A percentile compares a stretch with the other conserved stretches of the same genome.
Evolutionary conservation across 371 early-diverging fungal genomes (phyloP).

Genomic region (Coemansia sp.): DNA sequence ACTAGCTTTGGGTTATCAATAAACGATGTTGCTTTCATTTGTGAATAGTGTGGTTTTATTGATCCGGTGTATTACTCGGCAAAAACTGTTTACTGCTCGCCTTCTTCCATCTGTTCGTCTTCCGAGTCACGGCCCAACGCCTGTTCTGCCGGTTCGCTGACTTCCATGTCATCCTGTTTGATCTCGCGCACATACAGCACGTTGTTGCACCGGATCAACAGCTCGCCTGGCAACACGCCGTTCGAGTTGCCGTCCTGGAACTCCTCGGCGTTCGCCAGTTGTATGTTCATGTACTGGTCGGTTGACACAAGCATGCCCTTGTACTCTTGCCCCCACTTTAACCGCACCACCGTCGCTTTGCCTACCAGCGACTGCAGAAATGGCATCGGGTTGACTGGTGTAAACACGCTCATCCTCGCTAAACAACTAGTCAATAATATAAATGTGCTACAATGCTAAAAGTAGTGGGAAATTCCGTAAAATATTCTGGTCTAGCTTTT

Average conservation of each 20-base stretch:
- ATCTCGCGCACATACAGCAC: conserved; percentile 80
- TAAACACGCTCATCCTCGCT: conserved; percentile 60
- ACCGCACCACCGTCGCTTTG: conserved; percentile 85
- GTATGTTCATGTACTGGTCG: conserved; percentile 97
- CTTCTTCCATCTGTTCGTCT: conserved; percentile 21
- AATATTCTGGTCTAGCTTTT: background rate
- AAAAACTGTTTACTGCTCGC: conserved; percentile 3
- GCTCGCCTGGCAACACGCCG: conserved; percentile 84
- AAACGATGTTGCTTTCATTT: background rate
- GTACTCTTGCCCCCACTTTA: conserved; percentile 99
- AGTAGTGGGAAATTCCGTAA: background rate
- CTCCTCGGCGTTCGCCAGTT: conserved; percentile 93
- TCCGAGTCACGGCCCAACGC: background rate
- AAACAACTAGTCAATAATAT: background rate
- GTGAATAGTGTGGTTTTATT: background rate
- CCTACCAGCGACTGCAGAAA: conserved; percentile 91
- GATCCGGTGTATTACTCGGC: too few relatives aligned
- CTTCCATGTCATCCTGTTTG: conserved; percentile 1
- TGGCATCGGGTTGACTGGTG: conserved; percentile 96
- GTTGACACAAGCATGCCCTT: conserved; percentile 88
- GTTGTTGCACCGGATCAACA: conserved; percentile 92
- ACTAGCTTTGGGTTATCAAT: background rate
- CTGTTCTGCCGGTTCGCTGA: background rate
- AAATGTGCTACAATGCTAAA: conserved; percentile 3
- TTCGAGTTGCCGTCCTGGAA: conserved; percentile 87